A percentile compares a stretch with the other conserved stretches of the same genome.
Evolutionary conservation across 345 rosid species (phyloP).

Genomic region (Brassica carinata): DNA sequence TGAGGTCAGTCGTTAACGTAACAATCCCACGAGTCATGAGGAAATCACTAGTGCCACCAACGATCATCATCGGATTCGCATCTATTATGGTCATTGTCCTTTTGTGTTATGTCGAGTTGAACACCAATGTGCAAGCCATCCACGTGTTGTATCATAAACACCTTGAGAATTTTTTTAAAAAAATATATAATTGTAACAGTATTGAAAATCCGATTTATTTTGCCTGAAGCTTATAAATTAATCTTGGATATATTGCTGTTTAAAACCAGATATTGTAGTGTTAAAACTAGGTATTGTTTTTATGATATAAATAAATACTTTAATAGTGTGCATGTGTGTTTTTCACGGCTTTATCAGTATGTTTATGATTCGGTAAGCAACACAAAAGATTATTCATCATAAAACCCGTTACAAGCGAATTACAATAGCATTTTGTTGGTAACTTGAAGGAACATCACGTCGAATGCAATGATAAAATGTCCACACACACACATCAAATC

Average conservation of each 20-base stretch:
- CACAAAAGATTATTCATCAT: background rate
- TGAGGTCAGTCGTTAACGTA: conserved; percentile 46
- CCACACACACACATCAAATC: conserved; percentile 1
- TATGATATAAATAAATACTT: no score
- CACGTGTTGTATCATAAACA: conserved; percentile 35
- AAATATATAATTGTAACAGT: no score
- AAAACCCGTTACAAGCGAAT: background rate
- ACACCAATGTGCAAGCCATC: conserved; percentile 56
- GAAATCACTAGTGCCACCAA: conserved; percentile 75
- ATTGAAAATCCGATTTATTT: no score
- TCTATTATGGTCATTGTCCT: conserved; percentile 60
- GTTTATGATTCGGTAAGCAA: background rate
- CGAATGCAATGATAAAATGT: background rate
- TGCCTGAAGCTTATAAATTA: no score
- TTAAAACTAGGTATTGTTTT: no score
- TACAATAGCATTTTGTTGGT: background rate
- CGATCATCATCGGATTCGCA: conserved; percentile 51
- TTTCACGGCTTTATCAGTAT: background rate
- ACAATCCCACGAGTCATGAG: conserved; percentile 72
- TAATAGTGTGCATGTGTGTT: background rate
- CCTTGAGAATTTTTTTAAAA: no score
- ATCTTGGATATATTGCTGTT: no score
- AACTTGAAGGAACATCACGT: background rate
- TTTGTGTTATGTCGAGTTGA: conserved; percentile 54
- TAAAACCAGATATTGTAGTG: no score